These are phyloP conservation scores for Gaertneriomyces semiglobifer DNA, from an alignment of 192 early-diverging fungal species.

Conservation along the genomic window DNA sequence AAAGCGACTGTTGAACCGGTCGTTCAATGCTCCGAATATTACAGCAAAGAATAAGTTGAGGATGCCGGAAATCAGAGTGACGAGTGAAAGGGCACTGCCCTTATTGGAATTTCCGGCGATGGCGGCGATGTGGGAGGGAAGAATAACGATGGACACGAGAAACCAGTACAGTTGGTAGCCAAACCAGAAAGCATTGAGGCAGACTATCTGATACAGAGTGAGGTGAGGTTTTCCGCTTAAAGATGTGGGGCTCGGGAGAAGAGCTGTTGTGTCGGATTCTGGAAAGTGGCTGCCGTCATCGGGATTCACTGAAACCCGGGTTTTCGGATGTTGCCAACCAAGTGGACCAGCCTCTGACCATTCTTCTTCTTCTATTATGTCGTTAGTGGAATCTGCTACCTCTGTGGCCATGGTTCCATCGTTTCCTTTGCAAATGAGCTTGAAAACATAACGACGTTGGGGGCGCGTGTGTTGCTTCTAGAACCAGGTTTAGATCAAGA, in stretches of 20 bases:
- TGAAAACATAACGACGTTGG: too few relatives aligned
- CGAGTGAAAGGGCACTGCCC: conserved; percentile 36
- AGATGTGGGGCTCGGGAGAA: not conserved
- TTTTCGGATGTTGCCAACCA: too few relatives aligned
- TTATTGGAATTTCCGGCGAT: conserved; percentile 39
- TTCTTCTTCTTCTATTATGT: not conserved
- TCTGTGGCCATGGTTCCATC: too few relatives aligned
- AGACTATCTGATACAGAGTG: conserved; percentile 9
- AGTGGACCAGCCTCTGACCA: not conserved
- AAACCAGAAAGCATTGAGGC: conserved; percentile 39
- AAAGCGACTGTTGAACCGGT: conserved; percentile 27
- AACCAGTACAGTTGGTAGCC: conserved; percentile 44
- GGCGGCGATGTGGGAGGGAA: conserved; percentile 33
- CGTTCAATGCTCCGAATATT: conserved; percentile 41
- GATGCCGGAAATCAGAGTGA: conserved; percentile 34
- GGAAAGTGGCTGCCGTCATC: too few relatives aligned
- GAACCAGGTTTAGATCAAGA: too few relatives aligned
- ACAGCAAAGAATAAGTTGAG: conserved; percentile 38
- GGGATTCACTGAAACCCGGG: too few relatives aligned
- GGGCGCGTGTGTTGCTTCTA: too few relatives aligned
- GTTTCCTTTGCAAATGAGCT: too few relatives aligned
- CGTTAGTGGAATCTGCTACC: too few relatives aligned
- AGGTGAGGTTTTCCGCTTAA: conserved; percentile 5
- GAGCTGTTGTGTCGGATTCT: not conserved
- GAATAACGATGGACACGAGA: conserved; percentile 34